A percentile compares a stretch with the other conserved stretches of the same genome.
Conservation (phyloP, 2,329 filamentous ascomycete species). For the Mollisia scopiformis region DNA sequence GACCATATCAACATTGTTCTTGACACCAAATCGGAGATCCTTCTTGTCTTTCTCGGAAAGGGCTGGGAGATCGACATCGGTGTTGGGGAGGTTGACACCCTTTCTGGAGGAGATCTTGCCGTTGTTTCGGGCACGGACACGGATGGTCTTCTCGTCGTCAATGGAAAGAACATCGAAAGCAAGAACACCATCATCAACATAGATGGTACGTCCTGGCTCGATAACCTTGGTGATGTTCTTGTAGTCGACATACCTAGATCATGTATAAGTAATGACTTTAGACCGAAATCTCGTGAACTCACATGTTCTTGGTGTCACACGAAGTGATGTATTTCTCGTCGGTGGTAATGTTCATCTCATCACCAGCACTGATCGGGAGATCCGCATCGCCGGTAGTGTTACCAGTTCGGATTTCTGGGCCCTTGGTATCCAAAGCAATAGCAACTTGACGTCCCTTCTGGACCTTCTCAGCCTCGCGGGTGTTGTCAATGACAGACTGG, state of each 20-base stretch:
- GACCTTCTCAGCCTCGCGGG: slow-evolving; percentile 79
- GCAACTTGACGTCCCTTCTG: slow-evolving; percentile 85
- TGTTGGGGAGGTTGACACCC: slow-evolving; percentile 98
- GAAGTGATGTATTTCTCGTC: slow-evolving; percentile 87
- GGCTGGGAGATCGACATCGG: slow-evolving; percentile 95
- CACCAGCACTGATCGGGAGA: slow-evolving; percentile 80
- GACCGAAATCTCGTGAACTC: slow-evolving; percentile 41
- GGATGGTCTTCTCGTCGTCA: slow-evolving; percentile 85
- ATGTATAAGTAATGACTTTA: not conserved
- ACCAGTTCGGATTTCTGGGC: slow-evolving; percentile 85
- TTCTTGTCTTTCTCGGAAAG: slow-evolving; percentile 98
- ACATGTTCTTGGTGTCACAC: slow-evolving; percentile 94
- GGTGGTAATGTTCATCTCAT: slow-evolving; percentile 93
- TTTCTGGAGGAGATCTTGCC: slow-evolving; percentile 99
- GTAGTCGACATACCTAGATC: slow-evolving; percentile 88
- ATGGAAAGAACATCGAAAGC: slow-evolving; percentile 93
- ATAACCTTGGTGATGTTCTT: slow-evolving; percentile 99
- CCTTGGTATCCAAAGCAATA: slow-evolving; percentile 87
- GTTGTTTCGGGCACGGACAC: slow-evolving; percentile 90
- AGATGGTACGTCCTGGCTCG: slow-evolving; percentile 86
- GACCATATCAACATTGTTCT: slow-evolving; percentile 99
- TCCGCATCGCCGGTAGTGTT: slow-evolving; percentile 73
- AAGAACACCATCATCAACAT: slow-evolving; percentile 97
- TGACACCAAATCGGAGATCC: slow-evolving; percentile 92
- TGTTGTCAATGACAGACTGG: slow-evolving; percentile 97